phyloP scores from a whole-genome alignment of 164 flowering plant genomes.

The Santalum album region DNA sequence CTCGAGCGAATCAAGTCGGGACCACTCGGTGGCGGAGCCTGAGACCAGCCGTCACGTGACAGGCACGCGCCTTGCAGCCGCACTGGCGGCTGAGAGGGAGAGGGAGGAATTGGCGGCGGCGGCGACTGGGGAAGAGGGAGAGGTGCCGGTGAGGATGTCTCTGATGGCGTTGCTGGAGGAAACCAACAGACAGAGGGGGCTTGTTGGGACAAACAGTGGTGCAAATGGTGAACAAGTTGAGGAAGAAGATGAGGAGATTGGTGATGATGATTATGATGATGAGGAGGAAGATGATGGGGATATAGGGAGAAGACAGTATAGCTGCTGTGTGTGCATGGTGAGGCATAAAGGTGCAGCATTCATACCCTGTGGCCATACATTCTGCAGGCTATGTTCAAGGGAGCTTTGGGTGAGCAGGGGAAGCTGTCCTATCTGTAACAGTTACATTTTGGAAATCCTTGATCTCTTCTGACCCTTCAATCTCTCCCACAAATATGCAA shows the following conservation, averaged over 20 bases:
- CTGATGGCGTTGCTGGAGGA: constrained; percentile 83
- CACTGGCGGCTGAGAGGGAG: constrained; percentile 14
- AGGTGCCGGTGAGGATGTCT: constrained; percentile 48
- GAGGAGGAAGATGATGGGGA: constrained; percentile 10
- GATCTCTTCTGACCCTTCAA: constrained; percentile 70
- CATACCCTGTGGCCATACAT: constrained; percentile 91
- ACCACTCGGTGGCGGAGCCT: not conserved
- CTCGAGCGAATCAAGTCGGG: not conserved
- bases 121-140: constrained; percentile 5
- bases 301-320: constrained; percentile 11
- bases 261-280: too few relatives aligned
- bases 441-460: constrained; percentile 66
- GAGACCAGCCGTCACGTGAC: not conserved
- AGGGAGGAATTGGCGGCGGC: constrained; percentile 5
- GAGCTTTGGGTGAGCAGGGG: constrained; percentile 74
- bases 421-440: constrained; percentile 81
- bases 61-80: constrained; percentile 12
- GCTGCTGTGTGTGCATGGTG: constrained; percentile 93
- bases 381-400: constrained; percentile 75
- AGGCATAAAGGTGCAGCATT: constrained; percentile 84
- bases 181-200: constrained; percentile 45
- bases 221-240: constrained; percentile 25
- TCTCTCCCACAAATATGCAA: too few relatives aligned
- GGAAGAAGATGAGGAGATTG: constrained; percentile 23
- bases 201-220: constrained; percentile 17